phyloP scores from a whole-genome alignment of 768 basidiomycete species.

The Tulasnella sp. region DNA sequence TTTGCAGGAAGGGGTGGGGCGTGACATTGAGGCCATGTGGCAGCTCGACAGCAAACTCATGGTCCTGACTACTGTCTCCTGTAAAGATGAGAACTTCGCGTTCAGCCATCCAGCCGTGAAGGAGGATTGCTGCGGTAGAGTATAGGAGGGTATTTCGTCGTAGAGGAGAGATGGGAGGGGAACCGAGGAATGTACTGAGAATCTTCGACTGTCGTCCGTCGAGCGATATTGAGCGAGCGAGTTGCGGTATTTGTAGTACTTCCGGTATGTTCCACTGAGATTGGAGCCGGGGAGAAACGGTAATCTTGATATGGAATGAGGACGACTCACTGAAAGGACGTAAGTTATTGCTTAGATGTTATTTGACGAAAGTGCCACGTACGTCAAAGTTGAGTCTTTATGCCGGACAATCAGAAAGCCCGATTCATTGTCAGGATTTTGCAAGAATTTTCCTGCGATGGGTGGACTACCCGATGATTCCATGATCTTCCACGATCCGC shows the following conservation, averaged over 20 bases:
- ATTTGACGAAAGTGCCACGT: neutral
- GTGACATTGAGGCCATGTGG: slow-evolving; percentile 22
- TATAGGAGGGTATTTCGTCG: slow-evolving; percentile 34
- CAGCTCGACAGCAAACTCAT: slow-evolving; percentile 41
- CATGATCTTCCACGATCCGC: slow-evolving; percentile 25
- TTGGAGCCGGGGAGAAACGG: slow-evolving; percentile 29
- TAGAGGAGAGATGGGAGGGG: neutral
- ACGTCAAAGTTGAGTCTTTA: slow-evolving; percentile 37
- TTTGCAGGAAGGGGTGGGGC: neutral
- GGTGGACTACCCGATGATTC: neutral
- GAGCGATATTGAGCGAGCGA: slow-evolving; percentile 44
- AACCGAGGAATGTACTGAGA: slow-evolving; percentile 30
- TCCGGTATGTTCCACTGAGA: slow-evolving; percentile 22
- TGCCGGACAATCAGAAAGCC: slow-evolving; percentile 66
- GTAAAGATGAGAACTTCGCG: slow-evolving; percentile 43
- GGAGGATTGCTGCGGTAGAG: slow-evolving; percentile 65
- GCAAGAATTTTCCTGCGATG: slow-evolving; percentile 37
- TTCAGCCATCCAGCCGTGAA: slow-evolving; percentile 46
- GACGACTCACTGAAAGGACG: neutral
- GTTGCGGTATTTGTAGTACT: slow-evolving; percentile 43
- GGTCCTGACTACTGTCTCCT: slow-evolving; percentile 42
- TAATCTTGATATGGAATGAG: slow-evolving; percentile 48
- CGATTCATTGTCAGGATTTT: slow-evolving; percentile 54
- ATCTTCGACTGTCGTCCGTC: slow-evolving; percentile 64
- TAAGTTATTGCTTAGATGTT: neutral